Conservation (phyloP, 1,139 yeast genomes). For the Saccharomycopsis hybrid region DNA sequence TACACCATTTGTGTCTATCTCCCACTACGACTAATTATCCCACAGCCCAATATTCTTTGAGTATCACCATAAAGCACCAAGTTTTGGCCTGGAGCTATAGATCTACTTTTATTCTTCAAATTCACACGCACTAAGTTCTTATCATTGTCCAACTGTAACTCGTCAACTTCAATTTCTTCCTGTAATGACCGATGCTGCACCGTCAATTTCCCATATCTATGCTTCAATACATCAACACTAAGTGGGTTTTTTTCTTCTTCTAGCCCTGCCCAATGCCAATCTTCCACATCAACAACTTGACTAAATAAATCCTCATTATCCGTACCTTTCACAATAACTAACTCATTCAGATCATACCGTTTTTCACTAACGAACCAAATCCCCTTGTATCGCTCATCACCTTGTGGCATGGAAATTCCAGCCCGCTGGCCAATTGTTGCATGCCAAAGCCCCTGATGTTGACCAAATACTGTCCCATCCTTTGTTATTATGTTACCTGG, state of each 20-base stretch:
- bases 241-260: slow-evolving; percentile 13
- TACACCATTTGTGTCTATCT: no score
- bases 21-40: slow-evolving; percentile 44
- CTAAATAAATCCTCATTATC: slow-evolving; percentile 54
- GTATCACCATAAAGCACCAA: slow-evolving; percentile 62
- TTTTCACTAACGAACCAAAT: slow-evolving; percentile 85
- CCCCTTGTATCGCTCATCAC: slow-evolving; percentile 66
- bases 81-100: slow-evolving; percentile 88
- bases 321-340: slow-evolving; percentile 74
- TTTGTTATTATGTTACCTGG: slow-evolving; percentile 76
- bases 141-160: slow-evolving; percentile 62
- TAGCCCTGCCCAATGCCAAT: slow-evolving; percentile 9
- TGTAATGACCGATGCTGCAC: slow-evolving; percentile 21
- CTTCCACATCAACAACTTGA: slow-evolving; percentile 30
- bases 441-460: slow-evolving; percentile 84
- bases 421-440: slow-evolving; percentile 88
- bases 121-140: slow-evolving; percentile 27
- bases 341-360: slow-evolving; percentile 52
- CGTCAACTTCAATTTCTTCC: slow-evolving; percentile 38
- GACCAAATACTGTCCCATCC: slow-evolving; percentile 67
- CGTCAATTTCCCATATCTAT: slow-evolving; percentile 22
- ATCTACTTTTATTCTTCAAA: slow-evolving; percentile 40
- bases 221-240: no score
- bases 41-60: slow-evolving; percentile 72
- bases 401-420: slow-evolving; percentile 82